Evolutionary conservation across 2,329 filamentous ascomycete genomes (phyloP), one percentile per base, ranked within the genome.

Genomic region (Nemania sp.): DNA sequence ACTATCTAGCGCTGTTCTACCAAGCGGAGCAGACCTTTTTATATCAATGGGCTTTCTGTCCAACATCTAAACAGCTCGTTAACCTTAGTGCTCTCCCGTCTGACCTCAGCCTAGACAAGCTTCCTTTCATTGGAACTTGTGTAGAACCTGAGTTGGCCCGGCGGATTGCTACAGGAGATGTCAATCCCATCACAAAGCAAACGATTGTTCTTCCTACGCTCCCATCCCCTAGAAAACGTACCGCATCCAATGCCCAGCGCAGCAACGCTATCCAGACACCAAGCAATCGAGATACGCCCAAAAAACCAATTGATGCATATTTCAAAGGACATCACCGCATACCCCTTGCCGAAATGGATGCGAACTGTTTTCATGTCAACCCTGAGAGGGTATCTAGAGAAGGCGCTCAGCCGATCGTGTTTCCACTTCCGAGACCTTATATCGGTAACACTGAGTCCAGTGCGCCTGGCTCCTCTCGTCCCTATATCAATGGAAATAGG

Each of bases 31-130:
- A 91, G 67, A 98, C 95, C 0, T 99, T 99, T 71, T 78, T 97
- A 17, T 90, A 98, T 71, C 95, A 97, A 77, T 90, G 95, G 77
- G 94, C 98, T 2, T 99, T 91, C 74, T 98, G 94, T 73, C 92
- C 94, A 0, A 79, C 81, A 39, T 81, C 83, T 43, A 81, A 88
- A 59, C 79, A 86, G 63, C 76, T 98, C 46, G 90, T 97, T 42
- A 87, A 92, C 62, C 81, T 97, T 60, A 95, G 87, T 1, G 80
- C 86, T 13, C 83, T 89, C 0, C 84, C 86, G 0, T 78, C 83
- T 5, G 85, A 85, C 4, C 74, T 92, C 20, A 84, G 87, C 21
- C 79, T 88, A 0, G 84, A 87, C 10, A 84, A 89, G 43, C 88
- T 97, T 82, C 84, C 89, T 1, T 98, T 90, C 69, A 91, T 99